Evolutionary conservation across 495 filamentous ascomycete species (phyloP).

Genomic region (Glutinoglossum americanum): DNA sequence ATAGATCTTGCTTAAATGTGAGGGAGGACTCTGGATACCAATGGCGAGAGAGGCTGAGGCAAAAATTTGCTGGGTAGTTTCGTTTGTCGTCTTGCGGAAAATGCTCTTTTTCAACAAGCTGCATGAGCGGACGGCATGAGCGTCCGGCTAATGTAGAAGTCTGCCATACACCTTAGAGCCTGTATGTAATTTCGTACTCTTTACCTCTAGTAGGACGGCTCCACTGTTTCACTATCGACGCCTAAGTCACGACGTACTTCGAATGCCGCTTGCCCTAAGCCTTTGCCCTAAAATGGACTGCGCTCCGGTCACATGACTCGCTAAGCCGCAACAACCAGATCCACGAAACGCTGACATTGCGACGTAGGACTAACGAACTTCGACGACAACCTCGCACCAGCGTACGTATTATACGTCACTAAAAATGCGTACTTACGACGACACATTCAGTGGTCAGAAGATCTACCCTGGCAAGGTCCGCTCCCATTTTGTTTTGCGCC

Average conservation of each 20-base stretch:
- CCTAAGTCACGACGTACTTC: not conserved
- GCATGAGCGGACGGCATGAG: not conserved
- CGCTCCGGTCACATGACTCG: not conserved
- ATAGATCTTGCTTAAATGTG: not conserved
- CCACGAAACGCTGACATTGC: not conserved
- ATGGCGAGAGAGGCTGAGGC: not conserved
- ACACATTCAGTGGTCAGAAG: constrained; percentile 91
- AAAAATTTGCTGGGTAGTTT: not conserved
- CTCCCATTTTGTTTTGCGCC: not conserved
- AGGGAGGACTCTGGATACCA: not conserved
- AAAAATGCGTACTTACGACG: constrained; percentile 94
- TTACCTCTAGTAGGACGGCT: not conserved
- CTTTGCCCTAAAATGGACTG: not conserved
- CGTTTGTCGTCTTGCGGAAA: not conserved
- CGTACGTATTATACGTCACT: constrained; percentile 22
- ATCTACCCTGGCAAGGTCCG: constrained; percentile 95
- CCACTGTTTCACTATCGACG: not conserved
- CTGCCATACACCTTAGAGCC: not conserved
- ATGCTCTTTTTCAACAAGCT: not conserved
- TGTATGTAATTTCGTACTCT: not conserved
- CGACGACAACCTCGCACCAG: not conserved
- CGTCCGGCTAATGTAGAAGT: not conserved
- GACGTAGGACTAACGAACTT: not conserved
- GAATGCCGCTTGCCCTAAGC: not conserved
- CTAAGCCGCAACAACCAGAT: not conserved